These are phyloP conservation scores for Mycena maculata DNA, from an alignment of 768 basidiomycete species.

Conservation along the genomic window DNA sequence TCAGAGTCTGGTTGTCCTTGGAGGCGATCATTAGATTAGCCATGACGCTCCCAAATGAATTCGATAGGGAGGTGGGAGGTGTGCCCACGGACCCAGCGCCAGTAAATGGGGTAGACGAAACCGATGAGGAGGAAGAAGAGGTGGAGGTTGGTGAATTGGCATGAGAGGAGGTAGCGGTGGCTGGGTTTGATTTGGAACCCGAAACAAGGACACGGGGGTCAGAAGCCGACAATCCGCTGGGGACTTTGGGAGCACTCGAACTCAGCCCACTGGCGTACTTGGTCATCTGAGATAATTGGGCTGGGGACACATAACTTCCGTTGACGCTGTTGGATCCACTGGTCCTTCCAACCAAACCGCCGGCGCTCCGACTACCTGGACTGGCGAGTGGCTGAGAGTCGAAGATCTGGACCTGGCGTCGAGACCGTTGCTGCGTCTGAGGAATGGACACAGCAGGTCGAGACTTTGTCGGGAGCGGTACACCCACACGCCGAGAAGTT, in stretches of 20 bases:
- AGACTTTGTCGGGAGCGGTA: slow-evolving; percentile 76
- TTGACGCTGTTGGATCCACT: slow-evolving; percentile 54
- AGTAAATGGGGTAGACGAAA: slow-evolving; percentile 54
- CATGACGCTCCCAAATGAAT: slow-evolving; percentile 58
- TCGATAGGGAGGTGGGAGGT: slow-evolving; percentile 66
- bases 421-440: slow-evolving; percentile 59
- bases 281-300: slow-evolving; percentile 51
- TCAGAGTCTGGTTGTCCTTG: slow-evolving; percentile 40
- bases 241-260: slow-evolving; percentile 55
- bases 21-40: slow-evolving; percentile 53
- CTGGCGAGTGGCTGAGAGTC: slow-evolving; percentile 84
- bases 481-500: slow-evolving; percentile 83
- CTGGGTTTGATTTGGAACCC: slow-evolving; percentile 31
- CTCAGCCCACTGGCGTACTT: slow-evolving; percentile 43
- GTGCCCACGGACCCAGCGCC: slow-evolving; percentile 60
- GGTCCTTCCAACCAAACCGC: slow-evolving; percentile 18
- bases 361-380: slow-evolving; percentile 50
- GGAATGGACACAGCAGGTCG: slow-evolving; percentile 73
- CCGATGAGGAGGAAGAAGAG: slow-evolving; percentile 66
- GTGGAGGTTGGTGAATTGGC: slow-evolving; percentile 45
- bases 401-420: slow-evolving; percentile 83
- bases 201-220: slow-evolving; percentile 24
- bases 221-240: slow-evolving; percentile 52
- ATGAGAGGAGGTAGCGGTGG: slow-evolving; percentile 32
- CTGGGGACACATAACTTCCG: slow-evolving; percentile 57